Percentiles rank a stretch among this genome's conserved stretches.
phyloP scores from a whole-genome alignment of 2,329 filamentous ascomycete species.

The Pyricularia grisea region DNA sequence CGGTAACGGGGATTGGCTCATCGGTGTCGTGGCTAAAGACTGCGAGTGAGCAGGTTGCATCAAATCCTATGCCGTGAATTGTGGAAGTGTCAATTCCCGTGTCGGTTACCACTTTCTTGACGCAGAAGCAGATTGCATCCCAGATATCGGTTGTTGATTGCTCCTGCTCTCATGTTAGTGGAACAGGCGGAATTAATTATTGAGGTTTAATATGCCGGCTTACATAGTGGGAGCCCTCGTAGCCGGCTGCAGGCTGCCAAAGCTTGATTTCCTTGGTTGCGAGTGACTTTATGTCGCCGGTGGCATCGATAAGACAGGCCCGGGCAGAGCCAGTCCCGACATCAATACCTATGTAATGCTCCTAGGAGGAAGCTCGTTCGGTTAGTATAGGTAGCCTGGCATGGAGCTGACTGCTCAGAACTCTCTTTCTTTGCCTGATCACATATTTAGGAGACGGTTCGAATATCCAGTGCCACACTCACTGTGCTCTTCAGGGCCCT shows the following conservation, averaged over 20 bases:
- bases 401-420: background rate
- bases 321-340: constrained; percentile 93
- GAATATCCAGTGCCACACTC: background rate
- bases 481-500: background rate
- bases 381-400: background rate
- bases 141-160: constrained; percentile 98
- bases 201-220: background rate
- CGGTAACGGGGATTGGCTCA: constrained; percentile 84
- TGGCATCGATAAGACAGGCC: constrained; percentile 88
- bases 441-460: background rate
- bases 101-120: constrained; percentile 72
- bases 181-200: background rate
- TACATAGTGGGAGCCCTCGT: constrained; percentile 48
- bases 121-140: constrained; percentile 84
- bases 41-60: constrained; percentile 94
- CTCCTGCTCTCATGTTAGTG: constrained; percentile 46
- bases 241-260: constrained; percentile 68
- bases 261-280: constrained; percentile 69
- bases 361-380: constrained; percentile 20
- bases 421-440: background rate
- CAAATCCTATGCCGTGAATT: constrained; percentile 89
- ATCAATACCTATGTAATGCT: constrained; percentile 76
- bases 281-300: constrained; percentile 75
- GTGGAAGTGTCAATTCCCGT: constrained; percentile 66
- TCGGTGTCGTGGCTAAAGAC: constrained; percentile 86